Conservation (phyloP, 2,329 filamentous ascomycete species). For the Alternaria atra region DNA sequence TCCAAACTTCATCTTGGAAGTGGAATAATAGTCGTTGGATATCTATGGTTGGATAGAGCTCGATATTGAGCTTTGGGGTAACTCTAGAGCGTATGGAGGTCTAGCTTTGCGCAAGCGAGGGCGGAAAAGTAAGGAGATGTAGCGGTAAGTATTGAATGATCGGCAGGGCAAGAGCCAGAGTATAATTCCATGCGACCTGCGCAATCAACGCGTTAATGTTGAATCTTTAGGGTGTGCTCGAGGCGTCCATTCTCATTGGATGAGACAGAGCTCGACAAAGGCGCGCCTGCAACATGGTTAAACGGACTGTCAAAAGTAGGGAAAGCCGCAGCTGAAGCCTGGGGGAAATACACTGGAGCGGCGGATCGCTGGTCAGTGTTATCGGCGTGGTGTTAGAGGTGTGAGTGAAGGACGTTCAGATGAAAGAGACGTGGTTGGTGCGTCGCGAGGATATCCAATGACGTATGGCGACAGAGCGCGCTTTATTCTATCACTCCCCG, state of each 20-base stretch:
- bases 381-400: constrained; percentile 17
- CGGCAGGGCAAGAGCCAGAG: constrained; percentile 16
- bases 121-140: constrained; percentile 22
- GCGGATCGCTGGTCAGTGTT: constrained; percentile 33
- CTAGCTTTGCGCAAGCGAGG: constrained; percentile 18
- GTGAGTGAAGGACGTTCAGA: constrained; percentile 18
- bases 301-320: constrained; percentile 40
- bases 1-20: constrained; percentile 57
- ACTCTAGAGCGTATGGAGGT: neutral
- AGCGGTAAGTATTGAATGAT: constrained; percentile 19
- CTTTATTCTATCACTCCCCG: constrained; percentile 2
- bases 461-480: constrained; percentile 27
- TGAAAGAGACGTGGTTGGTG: constrained; percentile 26
- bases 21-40: neutral
- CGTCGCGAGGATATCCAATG: constrained; percentile 18
- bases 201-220: constrained; percentile 29
- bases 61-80: constrained; percentile 1
- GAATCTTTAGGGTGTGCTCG: constrained; percentile 33
- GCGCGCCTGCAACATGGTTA: constrained; percentile 47
- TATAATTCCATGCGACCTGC: constrained; percentile 25
- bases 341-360: constrained; percentile 44
- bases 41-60: neutral
- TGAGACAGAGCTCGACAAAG: constrained; percentile 31
- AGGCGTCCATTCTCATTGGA: constrained; percentile 45
- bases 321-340: constrained; percentile 36